Percentiles rank a stretch among this genome's conserved stretches.
Evolutionary conservation across 2,329 filamentous ascomycete species (phyloP).

Genomic region (Hypoxylon sp.): DNA sequence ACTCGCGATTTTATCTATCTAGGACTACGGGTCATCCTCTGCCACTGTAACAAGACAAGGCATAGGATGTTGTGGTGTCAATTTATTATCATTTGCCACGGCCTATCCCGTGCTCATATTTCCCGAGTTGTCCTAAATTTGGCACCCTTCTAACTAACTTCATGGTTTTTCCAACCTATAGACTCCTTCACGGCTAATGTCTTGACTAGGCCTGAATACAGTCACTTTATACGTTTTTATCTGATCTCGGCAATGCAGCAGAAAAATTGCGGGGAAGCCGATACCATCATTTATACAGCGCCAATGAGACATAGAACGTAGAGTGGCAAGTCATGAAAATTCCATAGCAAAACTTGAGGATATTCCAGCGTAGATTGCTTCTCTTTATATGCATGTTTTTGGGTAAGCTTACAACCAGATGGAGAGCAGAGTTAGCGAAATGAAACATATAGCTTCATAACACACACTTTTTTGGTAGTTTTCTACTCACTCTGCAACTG

Average conservation of each 20-base stretch:
- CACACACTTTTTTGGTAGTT: no score
- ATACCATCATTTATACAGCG: neutral
- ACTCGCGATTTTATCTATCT: conserved; percentile 21
- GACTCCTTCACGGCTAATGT: conserved; percentile 36
- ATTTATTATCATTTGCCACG: conserved; percentile 22
- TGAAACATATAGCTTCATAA: no score
- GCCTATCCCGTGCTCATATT: conserved; percentile 11
- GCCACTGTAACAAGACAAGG: neutral
- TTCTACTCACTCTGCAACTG: no score
- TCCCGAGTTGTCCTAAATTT: conserved; percentile 1
- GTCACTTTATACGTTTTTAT: conserved; percentile 14
- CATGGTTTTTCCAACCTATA: conserved; percentile 33
- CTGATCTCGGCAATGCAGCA: conserved; percentile 30
- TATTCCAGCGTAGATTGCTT: neutral
- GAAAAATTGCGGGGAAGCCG: conserved; percentile 30
- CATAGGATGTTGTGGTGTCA: conserved; percentile 25
- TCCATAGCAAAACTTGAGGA: neutral
- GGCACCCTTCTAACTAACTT: conserved; percentile 3
- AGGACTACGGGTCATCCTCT: neutral
- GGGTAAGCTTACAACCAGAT: no score
- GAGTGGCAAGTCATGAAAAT: neutral
- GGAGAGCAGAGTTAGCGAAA: no score
- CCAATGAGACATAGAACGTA: neutral
- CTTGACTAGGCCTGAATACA: conserved; percentile 6
- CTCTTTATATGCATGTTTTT: no score